phyloP scores from a whole-genome alignment of 176 grass and related monocot genomes.

The Ensete glaucum region DNA sequence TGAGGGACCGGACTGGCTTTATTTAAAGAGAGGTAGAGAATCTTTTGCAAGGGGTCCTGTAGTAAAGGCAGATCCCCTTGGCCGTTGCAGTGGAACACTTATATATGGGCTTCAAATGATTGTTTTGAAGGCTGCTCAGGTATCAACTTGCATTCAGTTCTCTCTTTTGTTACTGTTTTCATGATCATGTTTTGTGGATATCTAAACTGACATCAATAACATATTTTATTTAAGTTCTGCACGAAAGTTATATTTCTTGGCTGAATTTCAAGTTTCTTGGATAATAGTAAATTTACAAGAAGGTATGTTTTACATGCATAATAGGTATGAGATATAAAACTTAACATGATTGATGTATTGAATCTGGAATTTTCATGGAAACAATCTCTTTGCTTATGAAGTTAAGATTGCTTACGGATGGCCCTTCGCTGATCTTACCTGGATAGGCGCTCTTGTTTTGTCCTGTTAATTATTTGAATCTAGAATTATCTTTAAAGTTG shows the following conservation, averaged over 20 bases:
- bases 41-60: conserved; percentile 80
- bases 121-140: conserved; percentile 86
- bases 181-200: neutral
- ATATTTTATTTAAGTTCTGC: neutral
- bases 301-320: neutral
- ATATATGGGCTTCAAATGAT: conserved; percentile 74
- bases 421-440: neutral
- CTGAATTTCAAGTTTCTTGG: too few species aligned
- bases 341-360: neutral
- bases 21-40: conserved; percentile 93
- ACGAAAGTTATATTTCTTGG: neutral
- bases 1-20: conserved; percentile 87
- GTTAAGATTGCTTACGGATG: neutral
- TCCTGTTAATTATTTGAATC: neutral
- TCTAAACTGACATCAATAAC: neutral
- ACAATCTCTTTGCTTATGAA: neutral
- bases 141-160: conserved; percentile 11
- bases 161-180: conserved; percentile 14
- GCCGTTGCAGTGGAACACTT: conserved; percentile 68
- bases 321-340: neutral
- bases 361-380: neutral
- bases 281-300: too few species aligned
- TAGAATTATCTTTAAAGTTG: neutral
- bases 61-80: conserved; percentile 76
- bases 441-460: too few species aligned